Evolutionary conservation across 164 flowering plant species (phyloP).

Genomic region (Dillenia turbinata): DNA sequence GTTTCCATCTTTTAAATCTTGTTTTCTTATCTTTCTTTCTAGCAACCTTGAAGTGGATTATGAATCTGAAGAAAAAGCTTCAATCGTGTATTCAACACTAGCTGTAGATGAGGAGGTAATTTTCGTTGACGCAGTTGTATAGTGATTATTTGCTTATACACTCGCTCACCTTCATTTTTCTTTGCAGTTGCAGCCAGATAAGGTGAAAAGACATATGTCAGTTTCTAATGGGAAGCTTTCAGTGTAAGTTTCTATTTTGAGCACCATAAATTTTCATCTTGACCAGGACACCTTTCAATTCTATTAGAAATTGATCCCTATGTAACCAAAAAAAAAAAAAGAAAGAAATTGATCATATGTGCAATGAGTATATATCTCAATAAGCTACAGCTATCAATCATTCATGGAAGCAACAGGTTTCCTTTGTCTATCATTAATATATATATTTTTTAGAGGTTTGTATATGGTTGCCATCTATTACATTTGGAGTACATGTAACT

Average conservation of each 20-base stretch:
- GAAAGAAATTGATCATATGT: too few relatives aligned
- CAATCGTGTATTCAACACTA: slow-evolving; percentile 55
- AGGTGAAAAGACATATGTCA: slow-evolving; percentile 67
- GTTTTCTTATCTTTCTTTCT: slow-evolving; percentile 12
- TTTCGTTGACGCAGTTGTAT: background rate
- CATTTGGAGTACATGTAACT: too few relatives aligned
- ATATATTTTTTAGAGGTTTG: too few relatives aligned
- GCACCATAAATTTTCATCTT: too few relatives aligned
- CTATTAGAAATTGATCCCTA: too few relatives aligned
- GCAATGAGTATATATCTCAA: too few relatives aligned
- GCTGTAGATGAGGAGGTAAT: slow-evolving; percentile 89
- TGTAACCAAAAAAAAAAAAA: too few relatives aligned
- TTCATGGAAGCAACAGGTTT: too few relatives aligned
- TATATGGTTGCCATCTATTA: too few relatives aligned
- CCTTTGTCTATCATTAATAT: too few relatives aligned
- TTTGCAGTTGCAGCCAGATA: slow-evolving; percentile 84
- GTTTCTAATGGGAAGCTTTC: slow-evolving; percentile 60
- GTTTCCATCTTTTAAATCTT: background rate
- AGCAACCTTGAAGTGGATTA: slow-evolving; percentile 83
- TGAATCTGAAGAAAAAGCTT: slow-evolving; percentile 55
- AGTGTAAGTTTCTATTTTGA: slow-evolving; percentile 46
- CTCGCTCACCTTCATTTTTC: slow-evolving; percentile 4
- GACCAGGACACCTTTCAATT: too few relatives aligned
- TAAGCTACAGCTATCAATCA: too few relatives aligned
- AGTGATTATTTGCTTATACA: background rate